phyloP scores from a whole-genome alignment of 2,329 filamentous ascomycete species.

The Penicillium sp. region DNA sequence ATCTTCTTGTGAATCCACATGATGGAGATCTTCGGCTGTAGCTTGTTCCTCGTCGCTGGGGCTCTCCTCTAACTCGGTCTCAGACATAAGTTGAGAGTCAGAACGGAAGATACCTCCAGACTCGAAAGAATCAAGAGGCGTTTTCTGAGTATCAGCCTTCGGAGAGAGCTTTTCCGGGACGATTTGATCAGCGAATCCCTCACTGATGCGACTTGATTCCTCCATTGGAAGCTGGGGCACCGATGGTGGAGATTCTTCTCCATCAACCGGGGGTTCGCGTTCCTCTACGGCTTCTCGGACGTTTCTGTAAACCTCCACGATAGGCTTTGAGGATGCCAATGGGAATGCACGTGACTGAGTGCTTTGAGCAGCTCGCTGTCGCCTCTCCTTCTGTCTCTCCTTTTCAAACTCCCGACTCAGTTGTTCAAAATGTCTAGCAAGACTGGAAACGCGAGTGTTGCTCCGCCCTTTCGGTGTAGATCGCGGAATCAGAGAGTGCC shows the following conservation, averaged over 20 bases:
- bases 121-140: conserved; percentile 43
- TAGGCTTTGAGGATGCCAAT: conserved; percentile 88
- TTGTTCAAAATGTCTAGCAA: conserved; percentile 95
- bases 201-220: conserved; percentile 35
- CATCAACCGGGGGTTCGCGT: conserved; percentile 65
- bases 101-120: conserved; percentile 42
- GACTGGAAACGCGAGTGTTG: conserved; percentile 79
- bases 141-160: conserved; percentile 35
- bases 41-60: conserved; percentile 73
- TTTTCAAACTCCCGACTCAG: conserved; percentile 95
- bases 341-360: conserved; percentile 79
- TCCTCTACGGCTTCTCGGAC: conserved; percentile 91
- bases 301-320: conserved; percentile 93
- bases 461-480: conserved; percentile 72
- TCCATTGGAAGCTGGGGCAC: conserved; percentile 26
- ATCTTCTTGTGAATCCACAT: conserved; percentile 58
- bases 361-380: conserved; percentile 74
- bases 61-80: conserved; percentile 67
- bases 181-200: conserved; percentile 25
- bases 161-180: conserved; percentile 30
- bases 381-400: conserved; percentile 82
- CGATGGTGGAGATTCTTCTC: conserved; percentile 46
- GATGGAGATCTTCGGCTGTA: conserved; percentile 66
- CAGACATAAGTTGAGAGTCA: conserved; percentile 58
- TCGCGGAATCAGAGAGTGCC: conserved; percentile 78